Conservation (phyloP, 106 monocot species). For the Xerophyta viscosa region DNA sequence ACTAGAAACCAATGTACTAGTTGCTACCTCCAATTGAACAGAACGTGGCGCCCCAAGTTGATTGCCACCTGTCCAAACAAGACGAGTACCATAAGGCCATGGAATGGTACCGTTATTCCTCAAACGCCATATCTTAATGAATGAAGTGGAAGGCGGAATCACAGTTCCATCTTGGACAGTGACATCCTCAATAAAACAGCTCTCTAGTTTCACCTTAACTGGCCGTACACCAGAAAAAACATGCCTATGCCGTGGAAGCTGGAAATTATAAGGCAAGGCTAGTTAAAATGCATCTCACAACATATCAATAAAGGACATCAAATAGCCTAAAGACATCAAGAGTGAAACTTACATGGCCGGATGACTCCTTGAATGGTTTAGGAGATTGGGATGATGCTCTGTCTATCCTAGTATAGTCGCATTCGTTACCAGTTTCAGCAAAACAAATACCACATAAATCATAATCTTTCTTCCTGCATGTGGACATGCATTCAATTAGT, state of each 20-base stretch:
- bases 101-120: slow-evolving; percentile 55
- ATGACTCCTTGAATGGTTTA: slow-evolving; percentile 12
- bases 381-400: slow-evolving; percentile 11
- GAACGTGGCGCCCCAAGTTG: slow-evolving; percentile 22
- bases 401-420: slow-evolving; percentile 57
- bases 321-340: too few relatives aligned
- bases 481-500: slow-evolving; percentile 1
- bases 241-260: slow-evolving; percentile 10
- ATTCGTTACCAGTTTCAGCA: slow-evolving; percentile 28
- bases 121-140: slow-evolving; percentile 95
- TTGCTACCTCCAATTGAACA: slow-evolving; percentile 46
- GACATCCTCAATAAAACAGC: slow-evolving; percentile 64
- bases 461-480: slow-evolving; percentile 54
- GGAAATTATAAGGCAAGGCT: neutral
- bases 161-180: slow-evolving; percentile 75
- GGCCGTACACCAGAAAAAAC: slow-evolving; percentile 12
- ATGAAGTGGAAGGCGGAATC: slow-evolving; percentile 47
- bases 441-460: slow-evolving; percentile 66
- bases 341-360: slow-evolving; percentile 18
- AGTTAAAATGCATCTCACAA: neutral
- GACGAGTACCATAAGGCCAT: slow-evolving; percentile 73
- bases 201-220: slow-evolving; percentile 37
- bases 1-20: too few relatives aligned
- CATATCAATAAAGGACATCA: too few relatives aligned
- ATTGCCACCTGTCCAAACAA: slow-evolving; percentile 79